A percentile compares a stretch with the other conserved stretches of the same genome.
Conservation (phyloP, 2,329 filamentous ascomycete species). For the Verruconis gallopava region DNA sequence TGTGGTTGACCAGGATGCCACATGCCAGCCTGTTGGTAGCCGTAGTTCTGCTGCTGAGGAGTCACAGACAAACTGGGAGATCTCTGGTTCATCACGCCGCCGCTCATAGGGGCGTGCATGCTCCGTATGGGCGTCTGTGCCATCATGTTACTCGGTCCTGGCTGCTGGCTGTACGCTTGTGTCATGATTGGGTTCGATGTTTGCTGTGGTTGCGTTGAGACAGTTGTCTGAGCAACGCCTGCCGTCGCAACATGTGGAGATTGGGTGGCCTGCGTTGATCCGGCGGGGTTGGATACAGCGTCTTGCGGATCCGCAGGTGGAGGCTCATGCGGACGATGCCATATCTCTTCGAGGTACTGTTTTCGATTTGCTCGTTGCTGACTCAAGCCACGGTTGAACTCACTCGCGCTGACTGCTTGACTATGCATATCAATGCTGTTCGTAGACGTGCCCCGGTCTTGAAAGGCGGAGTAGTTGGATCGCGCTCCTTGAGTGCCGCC, state of each 20-base stretch:
- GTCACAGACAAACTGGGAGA: slow-evolving; percentile 44
- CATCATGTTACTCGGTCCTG: slow-evolving; percentile 58
- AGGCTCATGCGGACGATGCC: slow-evolving; percentile 72
- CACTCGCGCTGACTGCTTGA: slow-evolving; percentile 77
- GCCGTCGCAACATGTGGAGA: slow-evolving; percentile 46
- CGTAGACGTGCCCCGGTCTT: slow-evolving; percentile 51
- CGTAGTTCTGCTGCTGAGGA: slow-evolving; percentile 31
- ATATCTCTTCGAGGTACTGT: slow-evolving; percentile 69
- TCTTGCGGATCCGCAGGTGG: slow-evolving; percentile 35
- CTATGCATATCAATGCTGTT: slow-evolving; percentile 57
- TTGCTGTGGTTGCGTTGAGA: slow-evolving; percentile 44
- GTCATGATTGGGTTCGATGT: slow-evolving; percentile 49
- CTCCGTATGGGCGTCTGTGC: slow-evolving; percentile 60
- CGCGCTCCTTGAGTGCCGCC: slow-evolving; percentile 71
- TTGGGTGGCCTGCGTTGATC: slow-evolving; percentile 30
- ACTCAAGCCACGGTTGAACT: slow-evolving; percentile 77
- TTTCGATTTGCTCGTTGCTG: slow-evolving; percentile 66
- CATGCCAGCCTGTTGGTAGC: slow-evolving; percentile 34
- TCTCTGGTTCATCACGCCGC: slow-evolving; percentile 52
- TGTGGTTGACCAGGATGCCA: slow-evolving; percentile 36
- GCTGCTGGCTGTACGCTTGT: slow-evolving; percentile 56
- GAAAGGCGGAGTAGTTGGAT: slow-evolving; percentile 74
- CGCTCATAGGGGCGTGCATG: slow-evolving; percentile 47
- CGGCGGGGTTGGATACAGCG: slow-evolving; percentile 25
- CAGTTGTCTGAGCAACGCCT: slow-evolving; percentile 40